Percentiles rank a stretch among this genome's conserved stretches.
phyloP scores from a whole-genome alignment of 2,329 filamentous ascomycete genomes.

The Colletotrichum neosansevieriae region DNA sequence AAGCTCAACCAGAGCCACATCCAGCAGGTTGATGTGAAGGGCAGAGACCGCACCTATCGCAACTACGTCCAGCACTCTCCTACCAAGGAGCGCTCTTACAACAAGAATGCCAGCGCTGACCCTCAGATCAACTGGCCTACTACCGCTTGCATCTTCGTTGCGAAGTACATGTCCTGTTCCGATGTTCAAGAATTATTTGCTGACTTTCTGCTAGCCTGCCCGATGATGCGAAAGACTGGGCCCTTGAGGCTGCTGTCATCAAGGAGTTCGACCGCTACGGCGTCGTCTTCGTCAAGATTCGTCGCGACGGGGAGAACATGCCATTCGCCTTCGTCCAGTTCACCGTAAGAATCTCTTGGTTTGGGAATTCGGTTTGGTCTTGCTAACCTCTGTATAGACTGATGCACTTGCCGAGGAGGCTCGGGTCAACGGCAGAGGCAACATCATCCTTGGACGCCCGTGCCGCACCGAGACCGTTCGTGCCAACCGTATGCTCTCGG shows the following conservation, averaged over 20 bases:
- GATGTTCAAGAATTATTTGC: not conserved
- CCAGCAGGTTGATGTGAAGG: slow-evolving; percentile 11
- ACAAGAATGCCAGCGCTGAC: slow-evolving; percentile 47
- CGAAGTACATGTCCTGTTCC: slow-evolving; percentile 65
- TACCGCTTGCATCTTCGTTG: slow-evolving; percentile 72
- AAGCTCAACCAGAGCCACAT: slow-evolving; percentile 22
- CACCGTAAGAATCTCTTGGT: slow-evolving; percentile 59
- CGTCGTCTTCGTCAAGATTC: slow-evolving; percentile 72
- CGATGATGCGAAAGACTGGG: slow-evolving; percentile 60
- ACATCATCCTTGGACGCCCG: slow-evolving; percentile 65
- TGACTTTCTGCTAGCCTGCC: slow-evolving; percentile 58
- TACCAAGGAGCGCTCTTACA: slow-evolving; percentile 21
- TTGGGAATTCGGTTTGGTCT: not conserved
- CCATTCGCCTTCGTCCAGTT: slow-evolving; percentile 75
- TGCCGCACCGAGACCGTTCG: slow-evolving; percentile 72
- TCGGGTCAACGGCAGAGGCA: slow-evolving; percentile 59
- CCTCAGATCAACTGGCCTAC: slow-evolving; percentile 66
- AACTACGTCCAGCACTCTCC: slow-evolving; percentile 26
- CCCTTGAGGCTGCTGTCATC: slow-evolving; percentile 66
- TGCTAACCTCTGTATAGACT: slow-evolving; percentile 54
- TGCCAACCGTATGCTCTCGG: slow-evolving; percentile 63
- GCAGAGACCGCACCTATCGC: slow-evolving; percentile 5
- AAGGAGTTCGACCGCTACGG: slow-evolving; percentile 66
- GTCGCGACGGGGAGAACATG: slow-evolving; percentile 68
- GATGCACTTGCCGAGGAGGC: slow-evolving; percentile 63